Base-by-base conservation (phyloP, 2,329 filamentous ascomycete species). In the Venturia effusa region DNA sequence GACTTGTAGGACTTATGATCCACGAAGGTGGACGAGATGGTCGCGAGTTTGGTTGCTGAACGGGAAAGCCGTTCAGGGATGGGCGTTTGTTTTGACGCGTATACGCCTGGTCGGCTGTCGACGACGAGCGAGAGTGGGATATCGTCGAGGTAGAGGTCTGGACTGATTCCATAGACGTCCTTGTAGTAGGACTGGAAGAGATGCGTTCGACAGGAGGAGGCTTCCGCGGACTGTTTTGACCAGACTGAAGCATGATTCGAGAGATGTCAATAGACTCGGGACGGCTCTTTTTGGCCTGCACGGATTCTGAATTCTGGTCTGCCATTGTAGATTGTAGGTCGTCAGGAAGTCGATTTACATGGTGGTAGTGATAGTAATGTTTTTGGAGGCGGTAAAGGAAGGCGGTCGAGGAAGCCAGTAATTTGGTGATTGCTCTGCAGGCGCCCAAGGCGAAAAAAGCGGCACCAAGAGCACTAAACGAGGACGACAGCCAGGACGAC, bases 31-130 rank as follows among this genome's bases (percentile, higher is more conserved):
- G 74, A 45, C 74, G 73, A 19, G 73, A 74, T 62, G 24, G 67
- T 71, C 68, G 70, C 66, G 68, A 69, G 43, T 70, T 67, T 69
- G 70, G 67, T 11, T 75, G 74, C 66, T 79, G 77, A 57, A 81
- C 76, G 37, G 79, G 79, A 65, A 81, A 80, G 8, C 30, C 45
- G 51, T 77, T 78, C 61, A 81, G 70, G 24, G 78, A 80, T 64
- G 80, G 73, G 64, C 79, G 77, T 66, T 80, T 81, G 68, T 71
- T 69, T 64, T 74, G 71, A 59, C 69, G 65, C 15, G 51, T 4
- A 22, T 34, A 5, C 5, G 24, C 68, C 64, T 71, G 67, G 22
- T 39, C 32, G 19, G 40, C 45, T 17, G 62, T 32, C 3, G 59
- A 64, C 11, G 37, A 30, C 51, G 72, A 66, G 68, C 75, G 73